Base-by-base conservation (phyloP, 2,329 filamentous ascomycete genomes). In the Fusarium multiceps region DNA sequence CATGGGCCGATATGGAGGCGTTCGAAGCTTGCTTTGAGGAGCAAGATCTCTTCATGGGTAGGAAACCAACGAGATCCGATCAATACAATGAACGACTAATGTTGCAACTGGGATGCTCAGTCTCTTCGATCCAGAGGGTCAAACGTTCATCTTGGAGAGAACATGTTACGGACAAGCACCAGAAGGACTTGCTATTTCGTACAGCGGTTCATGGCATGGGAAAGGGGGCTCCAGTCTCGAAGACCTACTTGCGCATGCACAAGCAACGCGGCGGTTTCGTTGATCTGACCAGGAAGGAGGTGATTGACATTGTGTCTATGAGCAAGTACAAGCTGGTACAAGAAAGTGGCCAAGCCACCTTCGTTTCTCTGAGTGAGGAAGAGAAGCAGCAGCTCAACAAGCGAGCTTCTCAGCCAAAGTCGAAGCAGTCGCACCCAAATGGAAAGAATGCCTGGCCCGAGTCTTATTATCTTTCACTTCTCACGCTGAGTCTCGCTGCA, bases 21-120 rank as follows among this genome's bases (percentile, higher is more conserved):
- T 53, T 47, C 6, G 9, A 62, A 47, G 27, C 30, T 3, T 62
- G 45, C 28, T 62, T 62, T 6, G 55, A 51, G 10, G 28, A 14
- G 6, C 23, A n/a, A 1, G 54, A 51, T 14, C 9, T 62, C 1
- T 59, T 62, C 21, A 13, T 46, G 9, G 18, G 20, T 1, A n/a
- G 14, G 2, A 59, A 59, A 8, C 46, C 55, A 10, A 9, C 6
- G 12, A 13, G 9, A 16, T 6, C 23, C 1, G 1, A 0, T 2
- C n/a, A 50, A 3, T 59, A 50, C 7, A 3, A 23, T 1, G 50
- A 13, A 8, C 59, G 30, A 3, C 10, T 61, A 6, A 3, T 25
- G 2, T 7, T 59, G 7, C 59, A 62, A 13, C 3, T 62, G 6
- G 59, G 54, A 2, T 16, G 1, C 9, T n/a, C 27, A 7, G 0